phyloP scores from a whole-genome alignment of 2,329 filamentous ascomycete species.

The Clonostachys rhizophaga region DNA sequence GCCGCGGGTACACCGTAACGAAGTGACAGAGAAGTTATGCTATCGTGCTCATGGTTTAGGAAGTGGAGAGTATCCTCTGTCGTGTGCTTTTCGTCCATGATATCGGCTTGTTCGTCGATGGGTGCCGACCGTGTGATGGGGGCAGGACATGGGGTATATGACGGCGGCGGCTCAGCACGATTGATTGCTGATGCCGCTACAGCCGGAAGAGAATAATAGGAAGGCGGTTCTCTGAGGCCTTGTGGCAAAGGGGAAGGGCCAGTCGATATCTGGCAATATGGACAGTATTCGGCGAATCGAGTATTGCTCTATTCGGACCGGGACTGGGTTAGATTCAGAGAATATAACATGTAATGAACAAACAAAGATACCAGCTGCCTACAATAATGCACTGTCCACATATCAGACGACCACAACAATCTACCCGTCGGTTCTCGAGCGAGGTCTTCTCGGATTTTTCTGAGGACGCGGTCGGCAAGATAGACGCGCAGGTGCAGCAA shows the following conservation, averaged over 20 bases:
- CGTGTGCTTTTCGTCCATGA: conserved; percentile 4
- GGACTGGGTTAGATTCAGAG: background rate
- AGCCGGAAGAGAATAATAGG: conserved; percentile 44
- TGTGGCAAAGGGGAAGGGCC: conserved; percentile 52
- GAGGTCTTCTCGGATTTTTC: conserved; percentile 51
- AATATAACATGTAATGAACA: background rate
- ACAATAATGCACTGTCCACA: conserved; percentile 67
- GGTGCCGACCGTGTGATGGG: background rate
- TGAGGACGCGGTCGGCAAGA: conserved; percentile 49
- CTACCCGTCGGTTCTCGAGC: conserved; percentile 54
- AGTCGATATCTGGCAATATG: conserved; percentile 72
- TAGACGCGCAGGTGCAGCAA: conserved; percentile 67
- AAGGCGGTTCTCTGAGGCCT: conserved; percentile 64
- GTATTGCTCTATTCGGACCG: conserved; percentile 46
- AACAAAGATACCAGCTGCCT: conserved; percentile 14
- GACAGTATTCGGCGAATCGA: conserved; percentile 63
- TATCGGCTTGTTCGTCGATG: conserved; percentile 16
- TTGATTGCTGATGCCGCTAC: conserved; percentile 30
- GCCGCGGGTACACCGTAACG: conserved; percentile 64
- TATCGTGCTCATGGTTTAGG: conserved; percentile 65
- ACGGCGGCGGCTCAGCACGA: conserved; percentile 25
- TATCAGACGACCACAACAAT: conserved; percentile 67
- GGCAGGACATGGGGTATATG: conserved; percentile 22
- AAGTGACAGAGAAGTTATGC: conserved; percentile 62
- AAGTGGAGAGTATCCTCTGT: conserved; percentile 71